These are phyloP conservation scores for Euphrasia confusa DNA, from an alignment of 257 asterid species.

Conservation along the genomic window DNA sequence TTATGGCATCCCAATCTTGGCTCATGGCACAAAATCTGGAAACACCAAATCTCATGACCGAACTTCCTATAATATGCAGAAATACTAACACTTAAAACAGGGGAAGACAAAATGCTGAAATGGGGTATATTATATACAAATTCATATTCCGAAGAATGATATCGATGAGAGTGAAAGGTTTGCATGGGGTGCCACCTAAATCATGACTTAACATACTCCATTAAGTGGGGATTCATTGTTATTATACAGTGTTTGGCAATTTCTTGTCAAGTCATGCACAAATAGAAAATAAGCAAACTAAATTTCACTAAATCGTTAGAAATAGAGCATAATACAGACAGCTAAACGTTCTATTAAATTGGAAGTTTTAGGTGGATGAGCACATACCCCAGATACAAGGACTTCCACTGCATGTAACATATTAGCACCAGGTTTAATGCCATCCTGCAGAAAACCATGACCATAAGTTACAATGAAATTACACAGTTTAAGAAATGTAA, in stretches of 20 bases:
- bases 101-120: slow-evolving; percentile 2
- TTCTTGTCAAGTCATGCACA: slow-evolving; percentile 11
- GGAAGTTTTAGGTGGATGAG: slow-evolving; percentile 24
- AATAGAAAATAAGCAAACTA: slow-evolving; percentile 18
- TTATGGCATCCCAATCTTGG: slow-evolving; percentile 6
- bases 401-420: slow-evolving; percentile 87
- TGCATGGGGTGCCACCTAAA: slow-evolving; percentile 2
- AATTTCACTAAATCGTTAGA: slow-evolving; percentile 5
- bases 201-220: background rate
- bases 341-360: slow-evolving; percentile 11
- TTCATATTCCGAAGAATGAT: slow-evolving; percentile 11
- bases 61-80: background rate
- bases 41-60: slow-evolving; percentile 19
- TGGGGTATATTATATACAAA: slow-evolving; percentile 11
- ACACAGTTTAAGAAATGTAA: slow-evolving; percentile 22
- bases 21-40: background rate
- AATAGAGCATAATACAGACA: slow-evolving; percentile 16
- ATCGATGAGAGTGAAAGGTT: slow-evolving; percentile 17
- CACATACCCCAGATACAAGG: slow-evolving; percentile 89
- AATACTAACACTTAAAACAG: slow-evolving; percentile 10
- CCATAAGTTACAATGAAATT: slow-evolving; percentile 28
- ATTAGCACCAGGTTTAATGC: slow-evolving; percentile 82
- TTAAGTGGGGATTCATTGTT: slow-evolving; percentile 2
- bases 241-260: slow-evolving; percentile 4
- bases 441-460: slow-evolving; percentile 61